phyloP scores from a whole-genome alignment of 139 green algal genomes.

The Chlorella sp. region DNA sequence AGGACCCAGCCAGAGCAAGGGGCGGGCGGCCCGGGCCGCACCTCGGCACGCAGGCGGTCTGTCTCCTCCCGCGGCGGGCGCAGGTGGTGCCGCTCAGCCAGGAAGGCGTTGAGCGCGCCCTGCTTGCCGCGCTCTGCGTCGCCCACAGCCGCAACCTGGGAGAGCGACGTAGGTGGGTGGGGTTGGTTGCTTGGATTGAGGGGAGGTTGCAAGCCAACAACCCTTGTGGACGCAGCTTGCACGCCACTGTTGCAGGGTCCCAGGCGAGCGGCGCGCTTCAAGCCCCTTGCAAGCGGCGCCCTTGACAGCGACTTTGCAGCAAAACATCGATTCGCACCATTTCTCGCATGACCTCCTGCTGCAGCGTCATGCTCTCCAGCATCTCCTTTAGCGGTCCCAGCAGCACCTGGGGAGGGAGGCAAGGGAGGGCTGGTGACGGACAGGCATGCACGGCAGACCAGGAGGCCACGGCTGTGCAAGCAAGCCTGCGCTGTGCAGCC shows the following conservation, averaged over 20 bases:
- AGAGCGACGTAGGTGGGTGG: no score
- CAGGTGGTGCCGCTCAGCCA: slow-evolving; percentile 45
- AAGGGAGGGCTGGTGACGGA: background rate
- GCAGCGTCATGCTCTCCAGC: slow-evolving; percentile 57
- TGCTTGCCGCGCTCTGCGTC: slow-evolving; percentile 68
- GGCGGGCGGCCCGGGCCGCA: no score
- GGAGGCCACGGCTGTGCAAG: no score
- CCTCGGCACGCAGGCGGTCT: slow-evolving; percentile 43
- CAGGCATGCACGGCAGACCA: no score
- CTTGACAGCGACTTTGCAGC: background rate
- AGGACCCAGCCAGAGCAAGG: no score
- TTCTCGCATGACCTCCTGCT: slow-evolving; percentile 62
- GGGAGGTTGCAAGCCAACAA: no score
- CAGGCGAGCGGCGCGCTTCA: no score
- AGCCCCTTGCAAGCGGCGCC: background rate
- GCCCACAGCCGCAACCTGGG: slow-evolving; percentile 43
- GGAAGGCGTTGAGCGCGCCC: slow-evolving; percentile 57
- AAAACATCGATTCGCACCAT: slow-evolving; percentile 17
- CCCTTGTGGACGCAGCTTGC: no score
- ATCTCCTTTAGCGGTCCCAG: slow-evolving; percentile 72
- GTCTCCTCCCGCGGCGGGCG: slow-evolving; percentile 33
- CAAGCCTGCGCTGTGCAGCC: no score
- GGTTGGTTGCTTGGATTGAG: no score
- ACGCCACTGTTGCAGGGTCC: no score
- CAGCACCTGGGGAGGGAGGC: slow-evolving; percentile 25